Base-by-base conservation (phyloP, 1,139 yeast genomes). In the Blastobotrys niveus region DNA sequence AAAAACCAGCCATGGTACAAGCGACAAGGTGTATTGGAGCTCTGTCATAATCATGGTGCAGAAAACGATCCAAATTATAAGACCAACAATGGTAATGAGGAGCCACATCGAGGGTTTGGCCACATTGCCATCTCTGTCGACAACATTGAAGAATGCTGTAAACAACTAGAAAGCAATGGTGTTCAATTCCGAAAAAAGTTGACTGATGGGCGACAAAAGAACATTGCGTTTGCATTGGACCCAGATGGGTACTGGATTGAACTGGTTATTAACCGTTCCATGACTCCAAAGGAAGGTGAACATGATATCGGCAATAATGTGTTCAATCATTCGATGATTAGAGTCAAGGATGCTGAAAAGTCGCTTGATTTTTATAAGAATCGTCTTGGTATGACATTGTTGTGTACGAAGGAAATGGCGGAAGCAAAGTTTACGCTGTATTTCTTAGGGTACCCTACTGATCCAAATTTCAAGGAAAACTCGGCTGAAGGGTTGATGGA, bases 211-310 rank as follows among this genome's bases (percentile, higher is more conserved):
- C 80, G 96, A 66, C 95, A 86, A 66, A 82, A 80, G 65, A 74
- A 87, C 62, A 88, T 91, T 68, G 97, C 97, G 0, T 91, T 91
- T 66, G 95, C 82, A 2, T 76, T 88, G 55, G 98, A 91, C 60
- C 96, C 97, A 3, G 91, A 91, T 66, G 93, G 93, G 54, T 91
- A 91, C 70, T 91, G 98, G 98, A 76, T 91, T 57, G 98, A 91
- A 70, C 70, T 91, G 59, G 76, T 89, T 55, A 80, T 80, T 58
- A 80, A 88, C 57, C 70, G 62, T 59, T 34, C 69, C 77, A 30
- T 45, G 12, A 32, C 48, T 8, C 35, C 47, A 7, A 48, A 45
- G 2, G 58, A 45, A 18, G 49, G 51, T 22, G 29, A 26, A 7
- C 39, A 50, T 34, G 67, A 73, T 45, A 47, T 58, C 5, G 47